phyloP scores from a whole-genome alignment of 1,139 yeast genomes.

The Candida tunisiensis region DNA sequence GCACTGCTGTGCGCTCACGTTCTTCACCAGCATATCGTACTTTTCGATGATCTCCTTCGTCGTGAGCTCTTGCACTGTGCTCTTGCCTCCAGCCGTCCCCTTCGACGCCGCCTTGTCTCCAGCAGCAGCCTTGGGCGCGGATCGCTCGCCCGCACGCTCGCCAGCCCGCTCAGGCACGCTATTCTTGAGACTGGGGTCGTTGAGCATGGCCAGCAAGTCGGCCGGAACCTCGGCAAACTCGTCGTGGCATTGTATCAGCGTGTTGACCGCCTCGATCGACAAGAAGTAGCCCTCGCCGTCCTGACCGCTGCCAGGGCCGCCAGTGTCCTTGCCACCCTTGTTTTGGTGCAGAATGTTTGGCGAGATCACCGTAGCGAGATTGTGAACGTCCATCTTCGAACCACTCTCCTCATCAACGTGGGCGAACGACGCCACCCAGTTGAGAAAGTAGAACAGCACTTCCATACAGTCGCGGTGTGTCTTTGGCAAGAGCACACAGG shows the following conservation, averaged over 20 bases:
- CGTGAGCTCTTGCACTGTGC: too few species aligned
- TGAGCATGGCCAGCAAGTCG: conserved; percentile 20
- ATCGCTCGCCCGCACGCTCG: too few species aligned
- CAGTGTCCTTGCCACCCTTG: conserved; percentile 9
- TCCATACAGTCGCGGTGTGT: conserved; percentile 76
- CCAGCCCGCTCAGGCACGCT: too few species aligned
- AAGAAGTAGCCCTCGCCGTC: conserved; percentile 67
- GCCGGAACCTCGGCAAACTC: conserved; percentile 66
- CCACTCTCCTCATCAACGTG: conserved; percentile 43
- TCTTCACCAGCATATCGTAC: too few species aligned
- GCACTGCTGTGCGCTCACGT: too few species aligned
- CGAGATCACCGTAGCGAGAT: conserved; percentile 86
- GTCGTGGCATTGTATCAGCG: conserved; percentile 69
- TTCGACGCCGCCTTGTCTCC: too few species aligned
- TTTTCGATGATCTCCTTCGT: too few species aligned
- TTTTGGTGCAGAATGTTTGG: conserved; percentile 60
- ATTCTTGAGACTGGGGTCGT: too few species aligned
- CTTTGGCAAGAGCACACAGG: conserved; percentile 69
- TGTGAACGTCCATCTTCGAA: conserved; percentile 93
- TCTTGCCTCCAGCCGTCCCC: too few species aligned
- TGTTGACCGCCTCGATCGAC: conserved; percentile 83
- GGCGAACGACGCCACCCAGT: conserved; percentile 95
- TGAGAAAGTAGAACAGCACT: conserved; percentile 69
- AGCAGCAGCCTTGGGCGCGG: too few species aligned
- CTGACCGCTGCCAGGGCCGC: conserved; percentile 15